Percentiles rank a stretch among this genome's conserved stretches.
These are phyloP conservation scores for Monilinia polystroma DNA, from an alignment of 2,329 filamentous ascomycete species.

Conservation along the genomic window DNA sequence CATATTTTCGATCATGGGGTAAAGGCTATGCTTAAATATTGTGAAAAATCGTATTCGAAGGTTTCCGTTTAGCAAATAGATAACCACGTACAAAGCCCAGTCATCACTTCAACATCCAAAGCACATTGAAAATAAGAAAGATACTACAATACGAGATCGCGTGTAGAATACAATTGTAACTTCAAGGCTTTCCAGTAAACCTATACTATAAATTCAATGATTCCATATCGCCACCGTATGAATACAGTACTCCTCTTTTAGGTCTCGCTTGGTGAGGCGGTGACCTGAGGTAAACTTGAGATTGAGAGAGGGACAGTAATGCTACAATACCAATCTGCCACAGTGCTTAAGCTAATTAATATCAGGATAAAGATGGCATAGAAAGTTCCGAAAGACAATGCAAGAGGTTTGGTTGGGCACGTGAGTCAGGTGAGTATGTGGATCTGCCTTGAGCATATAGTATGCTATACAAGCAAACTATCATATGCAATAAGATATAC, in stretches of 20 bases:
- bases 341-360: not conserved
- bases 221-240: too few relatives aligned
- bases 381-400: not conserved
- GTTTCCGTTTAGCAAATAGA: not conserved
- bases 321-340: not conserved
- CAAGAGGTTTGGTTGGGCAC: not conserved
- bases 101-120: not conserved
- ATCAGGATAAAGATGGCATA: too few relatives aligned
- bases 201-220: too few relatives aligned
- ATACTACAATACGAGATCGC: too few relatives aligned
- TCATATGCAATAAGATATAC: not conserved
- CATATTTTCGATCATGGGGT: too few relatives aligned
- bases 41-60: too few relatives aligned
- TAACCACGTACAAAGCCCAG: not conserved
- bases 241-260: not conserved
- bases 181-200: not conserved
- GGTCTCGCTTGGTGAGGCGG: not conserved
- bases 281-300: not conserved
- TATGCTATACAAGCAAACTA: not conserved
- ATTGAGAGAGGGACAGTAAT: not conserved
- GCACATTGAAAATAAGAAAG: too few relatives aligned
- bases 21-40: too few relatives aligned
- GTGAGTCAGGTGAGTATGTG: too few relatives aligned
- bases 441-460: too few relatives aligned
- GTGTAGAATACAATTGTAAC: not conserved